Evolutionary conservation across 2,329 filamentous ascomycete species (phyloP).

Genomic region (Talaromyces sp.): DNA sequence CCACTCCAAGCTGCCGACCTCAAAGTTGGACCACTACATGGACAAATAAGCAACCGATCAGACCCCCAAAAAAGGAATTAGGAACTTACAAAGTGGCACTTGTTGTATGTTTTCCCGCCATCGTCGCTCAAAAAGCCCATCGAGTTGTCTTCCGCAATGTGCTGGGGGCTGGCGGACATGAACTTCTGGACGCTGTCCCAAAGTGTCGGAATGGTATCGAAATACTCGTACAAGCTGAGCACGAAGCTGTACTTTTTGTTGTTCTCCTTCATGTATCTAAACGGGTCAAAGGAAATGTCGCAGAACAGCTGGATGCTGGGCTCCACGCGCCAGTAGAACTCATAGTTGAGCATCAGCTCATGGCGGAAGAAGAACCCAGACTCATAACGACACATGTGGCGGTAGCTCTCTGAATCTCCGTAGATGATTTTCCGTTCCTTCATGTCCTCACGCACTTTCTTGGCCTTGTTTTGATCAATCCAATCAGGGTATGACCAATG

Average conservation of each 20-base stretch:
- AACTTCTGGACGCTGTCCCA: slow-evolving; percentile 97
- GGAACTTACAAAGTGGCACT: slow-evolving; percentile 84
- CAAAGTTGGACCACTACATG: slow-evolving; percentile 92
- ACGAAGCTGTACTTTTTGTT: slow-evolving; percentile 99
- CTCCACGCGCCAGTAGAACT: slow-evolving; percentile 99
- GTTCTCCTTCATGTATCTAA: slow-evolving; percentile 93
- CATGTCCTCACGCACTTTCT: slow-evolving; percentile 91
- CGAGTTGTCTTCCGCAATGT: slow-evolving; percentile 77
- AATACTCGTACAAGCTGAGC: slow-evolving; percentile 91
- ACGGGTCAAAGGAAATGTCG: slow-evolving; percentile 91
- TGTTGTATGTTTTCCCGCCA: slow-evolving; percentile 85
- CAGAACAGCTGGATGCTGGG: slow-evolving; percentile 95
- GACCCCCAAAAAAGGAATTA: not conserved
- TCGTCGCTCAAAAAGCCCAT: slow-evolving; percentile 92
- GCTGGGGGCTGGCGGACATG: slow-evolving; percentile 82
- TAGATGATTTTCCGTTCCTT: slow-evolving; percentile 93
- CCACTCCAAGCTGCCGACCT: slow-evolving; percentile 92
- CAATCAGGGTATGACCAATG: slow-evolving; percentile 97
- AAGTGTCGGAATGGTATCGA: slow-evolving; percentile 90
- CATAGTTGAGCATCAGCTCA: slow-evolving; percentile 87
- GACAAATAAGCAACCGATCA: not conserved
- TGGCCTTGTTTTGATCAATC: slow-evolving; percentile 93
- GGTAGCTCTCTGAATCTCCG: slow-evolving; percentile 92
- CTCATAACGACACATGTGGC: slow-evolving; percentile 99
- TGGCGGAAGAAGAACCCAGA: slow-evolving; percentile 99